A percentile compares a stretch with the other conserved stretches of the same genome.
phyloP scores from a whole-genome alignment of 208 protist genomes.

The Acanthamoeba culbertsoni region DNA sequence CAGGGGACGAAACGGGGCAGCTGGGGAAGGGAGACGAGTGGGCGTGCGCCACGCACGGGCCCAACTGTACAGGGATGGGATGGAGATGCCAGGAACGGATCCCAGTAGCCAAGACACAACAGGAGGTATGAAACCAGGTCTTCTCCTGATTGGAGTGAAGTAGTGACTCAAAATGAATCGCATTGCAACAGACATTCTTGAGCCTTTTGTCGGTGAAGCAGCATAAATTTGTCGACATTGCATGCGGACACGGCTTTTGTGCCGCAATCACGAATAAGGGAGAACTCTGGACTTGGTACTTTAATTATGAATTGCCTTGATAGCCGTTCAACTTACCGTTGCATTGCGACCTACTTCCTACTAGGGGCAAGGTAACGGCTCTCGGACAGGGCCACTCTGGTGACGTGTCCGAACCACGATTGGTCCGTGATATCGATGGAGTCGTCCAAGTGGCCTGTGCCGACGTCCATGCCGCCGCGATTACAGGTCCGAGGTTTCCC shows the following conservation, averaged over 20 bases:
- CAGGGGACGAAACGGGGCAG: background rate
- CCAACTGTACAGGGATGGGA: background rate
- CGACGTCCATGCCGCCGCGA: background rate
- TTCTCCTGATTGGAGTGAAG: background rate
- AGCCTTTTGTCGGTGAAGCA: background rate
- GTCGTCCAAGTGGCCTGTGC: background rate
- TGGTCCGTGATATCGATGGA: background rate
- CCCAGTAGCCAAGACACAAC: background rate
- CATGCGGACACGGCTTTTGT: background rate
- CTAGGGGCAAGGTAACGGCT: background rate
- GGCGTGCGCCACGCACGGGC: background rate
- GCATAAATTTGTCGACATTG: background rate
- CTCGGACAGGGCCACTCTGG: background rate
- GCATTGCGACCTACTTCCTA: background rate
- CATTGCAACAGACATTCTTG: background rate
- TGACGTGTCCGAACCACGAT: background rate
- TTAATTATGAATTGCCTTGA: background rate
- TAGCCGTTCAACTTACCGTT: background rate
- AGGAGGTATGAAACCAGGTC: background rate
- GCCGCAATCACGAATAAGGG: conserved; percentile 4
- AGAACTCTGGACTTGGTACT: background rate
- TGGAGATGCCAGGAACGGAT: background rate
- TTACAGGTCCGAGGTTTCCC: background rate
- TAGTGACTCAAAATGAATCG: background rate
- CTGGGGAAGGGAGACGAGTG: background rate